Percentiles rank a stretch among this genome's conserved stretches.
phyloP scores from a whole-genome alignment of 352 stramenopile genomes.

The Phytophthora uliginosa region DNA sequence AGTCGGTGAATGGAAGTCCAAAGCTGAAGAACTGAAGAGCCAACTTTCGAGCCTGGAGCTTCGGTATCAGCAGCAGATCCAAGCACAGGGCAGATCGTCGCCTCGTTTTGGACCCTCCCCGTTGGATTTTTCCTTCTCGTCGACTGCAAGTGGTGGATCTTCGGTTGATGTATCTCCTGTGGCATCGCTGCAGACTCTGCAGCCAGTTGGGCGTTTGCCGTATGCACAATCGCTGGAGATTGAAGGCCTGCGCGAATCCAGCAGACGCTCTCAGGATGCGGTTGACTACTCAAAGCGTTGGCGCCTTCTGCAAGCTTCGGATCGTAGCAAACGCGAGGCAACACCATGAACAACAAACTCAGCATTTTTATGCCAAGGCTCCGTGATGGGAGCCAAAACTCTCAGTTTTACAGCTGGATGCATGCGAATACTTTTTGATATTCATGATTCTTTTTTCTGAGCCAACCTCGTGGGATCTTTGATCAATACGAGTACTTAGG shows the following conservation, averaged over 20 bases:
- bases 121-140: conserved; percentile 45
- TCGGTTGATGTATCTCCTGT: conserved; percentile 32
- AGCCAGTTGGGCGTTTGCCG: conserved; percentile 67
- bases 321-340: conserved; percentile 10
- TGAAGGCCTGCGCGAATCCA: conserved; percentile 83
- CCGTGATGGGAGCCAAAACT: background rate
- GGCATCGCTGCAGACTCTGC: conserved; percentile 47
- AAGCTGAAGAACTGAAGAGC: conserved; percentile 26
- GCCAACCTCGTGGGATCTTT: background rate
- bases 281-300: conserved; percentile 57
- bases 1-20: conserved; percentile 30
- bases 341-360: conserved; percentile 11
- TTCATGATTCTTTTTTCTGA: background rate
- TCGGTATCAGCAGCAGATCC: conserved; percentile 19
- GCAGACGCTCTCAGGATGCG: conserved; percentile 44
- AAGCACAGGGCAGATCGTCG: conserved; percentile 17
- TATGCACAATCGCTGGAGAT: conserved; percentile 87
- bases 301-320: conserved; percentile 31
- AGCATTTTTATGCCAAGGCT: no score
- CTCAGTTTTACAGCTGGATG: background rate
- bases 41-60: conserved; percentile 24
- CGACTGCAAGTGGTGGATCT: conserved; percentile 30
- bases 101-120: conserved; percentile 19
- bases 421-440: background rate
- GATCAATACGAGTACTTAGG: background rate